These are phyloP conservation scores for Austroboletus eburneus DNA, from an alignment of 768 basidiomycete genomes.

Conservation along the genomic window DNA sequence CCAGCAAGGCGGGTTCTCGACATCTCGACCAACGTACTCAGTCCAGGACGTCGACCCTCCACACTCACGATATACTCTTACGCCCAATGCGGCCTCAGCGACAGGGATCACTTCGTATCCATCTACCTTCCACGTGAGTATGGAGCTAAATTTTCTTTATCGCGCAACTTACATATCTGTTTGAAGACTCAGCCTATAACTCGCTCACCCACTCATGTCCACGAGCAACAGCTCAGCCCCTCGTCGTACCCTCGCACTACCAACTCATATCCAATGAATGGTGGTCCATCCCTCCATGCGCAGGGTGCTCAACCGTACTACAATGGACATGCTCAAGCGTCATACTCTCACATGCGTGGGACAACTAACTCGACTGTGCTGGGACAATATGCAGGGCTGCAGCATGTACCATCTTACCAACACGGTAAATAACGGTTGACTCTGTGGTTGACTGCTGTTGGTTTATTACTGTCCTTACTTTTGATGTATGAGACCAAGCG, in stretches of 20 bases:
- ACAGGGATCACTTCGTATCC: constrained; percentile 23
- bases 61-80: constrained; percentile 13
- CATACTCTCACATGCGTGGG: constrained; percentile 29
- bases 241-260: constrained; percentile 24
- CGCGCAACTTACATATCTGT: not conserved
- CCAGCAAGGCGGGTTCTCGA: constrained; percentile 34
- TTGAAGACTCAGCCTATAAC: constrained; percentile 11
- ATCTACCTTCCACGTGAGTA: constrained; percentile 23
- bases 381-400: constrained; percentile 25
- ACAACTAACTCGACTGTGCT: constrained; percentile 13
- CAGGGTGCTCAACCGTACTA: constrained; percentile 27
- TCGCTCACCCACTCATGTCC: constrained; percentile 13
- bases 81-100: constrained; percentile 12
- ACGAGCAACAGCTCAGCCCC: constrained; percentile 24
- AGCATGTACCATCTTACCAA: constrained; percentile 28
- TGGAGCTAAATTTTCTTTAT: not conserved
- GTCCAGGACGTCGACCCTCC: constrained; percentile 20
- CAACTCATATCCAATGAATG: constrained; percentile 17
- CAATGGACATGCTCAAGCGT: constrained; percentile 19
- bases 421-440: constrained; percentile 21
- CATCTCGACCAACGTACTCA: constrained; percentile 29
- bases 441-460: not conserved
- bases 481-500: not conserved
- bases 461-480: constrained; percentile 8
- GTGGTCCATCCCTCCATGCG: constrained; percentile 11